Evolutionary conservation across 2,329 filamentous ascomycete genomes (phyloP), one percentile per base, ranked within the genome.

Genomic region (Talaromyces sp.): DNA sequence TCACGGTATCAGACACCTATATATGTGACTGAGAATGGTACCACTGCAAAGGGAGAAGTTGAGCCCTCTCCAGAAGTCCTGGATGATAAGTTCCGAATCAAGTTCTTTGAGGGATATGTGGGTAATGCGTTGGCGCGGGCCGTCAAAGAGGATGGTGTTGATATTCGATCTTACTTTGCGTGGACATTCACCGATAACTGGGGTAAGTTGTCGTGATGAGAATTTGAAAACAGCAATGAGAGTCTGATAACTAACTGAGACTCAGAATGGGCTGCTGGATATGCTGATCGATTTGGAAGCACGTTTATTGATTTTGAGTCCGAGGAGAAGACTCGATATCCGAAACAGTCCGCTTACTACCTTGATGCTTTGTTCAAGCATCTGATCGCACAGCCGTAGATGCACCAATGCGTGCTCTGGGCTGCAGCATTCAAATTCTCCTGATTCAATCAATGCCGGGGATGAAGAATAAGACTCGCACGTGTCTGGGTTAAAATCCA

Each of bases 1-100:
- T 83, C 86, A 67, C 82, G 89, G 27, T 93, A 93, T 71, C 80
- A 80, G 45, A 78, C 81, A 65, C 88, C 89, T 39, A 90, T 93
- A 70, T 91, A 90, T 71, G 85, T 92, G 46, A 93, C 89, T 2
- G 90, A 93, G 76, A 93, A 90, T 70, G 90, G 90, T 8, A 93
- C 89, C 3, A 89, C 86, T 54, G 74, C 91, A 65, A 89, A 89
- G 75, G 86, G 85, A 45, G 89, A 93, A 76, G 89, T 87, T 66
- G 84, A 89, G 48, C 76, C 90, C 58, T 74, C 83, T 2, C 71
- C 88, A 58, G 66, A 87, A 71, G 86, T 91, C 49, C 75, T 92
- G 43, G 77, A 91, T 54, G 90, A 94, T 67, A 84, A 88, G 60
- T 91, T 93, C 79, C 82, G 90, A 35, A 84, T 85, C 54, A 77